phyloP scores from a whole-genome alignment of 2,329 filamentous ascomycete species.

The Chrysosporium queenslandicum region DNA sequence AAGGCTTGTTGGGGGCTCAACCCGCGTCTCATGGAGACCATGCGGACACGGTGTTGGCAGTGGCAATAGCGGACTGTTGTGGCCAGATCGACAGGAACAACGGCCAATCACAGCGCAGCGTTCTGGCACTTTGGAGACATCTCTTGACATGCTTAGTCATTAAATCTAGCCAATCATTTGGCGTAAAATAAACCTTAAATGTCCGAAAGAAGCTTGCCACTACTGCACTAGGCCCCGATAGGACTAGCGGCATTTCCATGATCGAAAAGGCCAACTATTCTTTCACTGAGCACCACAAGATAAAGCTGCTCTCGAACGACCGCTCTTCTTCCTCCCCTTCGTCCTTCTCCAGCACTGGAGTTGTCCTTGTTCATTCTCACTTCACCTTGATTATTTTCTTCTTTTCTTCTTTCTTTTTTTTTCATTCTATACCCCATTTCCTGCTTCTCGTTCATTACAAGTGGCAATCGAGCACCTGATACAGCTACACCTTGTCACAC shows the following conservation, averaged over 20 bases:
- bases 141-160: conserved; percentile 26
- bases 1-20: no score
- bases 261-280: conserved; percentile 38
- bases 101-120: conserved; percentile 13
- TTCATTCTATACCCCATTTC: conserved; percentile 10
- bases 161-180: conserved; percentile 27
- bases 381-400: conserved; percentile 19
- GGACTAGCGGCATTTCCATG: conserved; percentile 9
- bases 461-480: neutral
- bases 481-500: conserved; percentile 1
- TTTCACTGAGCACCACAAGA: conserved; percentile 2
- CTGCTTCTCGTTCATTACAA: conserved; percentile 1
- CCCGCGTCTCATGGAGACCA: no score
- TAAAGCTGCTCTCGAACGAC: conserved; percentile 21
- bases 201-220: conserved; percentile 7
- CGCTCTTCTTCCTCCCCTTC: conserved; percentile 5
- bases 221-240: conserved; percentile 6
- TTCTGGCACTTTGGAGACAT: conserved; percentile 1
- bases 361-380: conserved; percentile 10
- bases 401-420: conserved; percentile 17
- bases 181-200: conserved; percentile 33
- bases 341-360: conserved; percentile 8
- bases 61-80: conserved; percentile 5
- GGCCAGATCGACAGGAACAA: conserved; percentile 9
- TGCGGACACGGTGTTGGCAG: neutral